Evolutionary conservation across 1,284 basidiomycete species (phyloP).

Genomic region (Golubevia sp.): DNA sequence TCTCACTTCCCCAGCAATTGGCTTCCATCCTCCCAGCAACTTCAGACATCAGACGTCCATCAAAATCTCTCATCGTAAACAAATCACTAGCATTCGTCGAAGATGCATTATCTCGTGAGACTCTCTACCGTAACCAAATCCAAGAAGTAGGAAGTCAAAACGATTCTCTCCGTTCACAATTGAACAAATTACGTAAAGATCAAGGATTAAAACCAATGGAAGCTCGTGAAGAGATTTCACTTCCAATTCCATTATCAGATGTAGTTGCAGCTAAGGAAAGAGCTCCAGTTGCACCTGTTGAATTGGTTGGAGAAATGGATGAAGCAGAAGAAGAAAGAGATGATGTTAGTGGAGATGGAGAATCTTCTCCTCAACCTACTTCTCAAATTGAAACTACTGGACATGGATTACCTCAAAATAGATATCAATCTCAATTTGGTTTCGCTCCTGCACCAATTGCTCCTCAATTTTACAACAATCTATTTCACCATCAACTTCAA

Average conservation of each 20-base stretch:
- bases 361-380: not conserved
- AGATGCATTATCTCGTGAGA: constrained; percentile 36
- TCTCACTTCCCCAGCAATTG: constrained; percentile 12
- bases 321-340: not conserved
- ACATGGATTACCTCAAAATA: not conserved
- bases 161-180: constrained; percentile 30
- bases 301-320: not conserved
- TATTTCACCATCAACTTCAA: too few species aligned
- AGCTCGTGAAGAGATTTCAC: not conserved
- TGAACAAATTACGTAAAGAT: constrained; percentile 34
- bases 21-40: constrained; percentile 40
- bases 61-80: constrained; percentile 51
- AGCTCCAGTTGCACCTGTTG: not conserved
- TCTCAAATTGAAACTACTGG: not conserved
- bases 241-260: not conserved
- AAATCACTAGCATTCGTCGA: constrained; percentile 50
- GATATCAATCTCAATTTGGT: not conserved
- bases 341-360: not conserved
- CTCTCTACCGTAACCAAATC: constrained; percentile 34
- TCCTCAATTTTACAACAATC: too few species aligned
- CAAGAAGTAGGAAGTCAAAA: constrained; percentile 32
- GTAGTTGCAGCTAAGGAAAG: not conserved
- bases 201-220: constrained; percentile 20
- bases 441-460: not conserved
- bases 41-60: constrained; percentile 35